Base-by-base conservation (phyloP, 257 asterid genomes). In the Nicotiana undulata region DNA sequence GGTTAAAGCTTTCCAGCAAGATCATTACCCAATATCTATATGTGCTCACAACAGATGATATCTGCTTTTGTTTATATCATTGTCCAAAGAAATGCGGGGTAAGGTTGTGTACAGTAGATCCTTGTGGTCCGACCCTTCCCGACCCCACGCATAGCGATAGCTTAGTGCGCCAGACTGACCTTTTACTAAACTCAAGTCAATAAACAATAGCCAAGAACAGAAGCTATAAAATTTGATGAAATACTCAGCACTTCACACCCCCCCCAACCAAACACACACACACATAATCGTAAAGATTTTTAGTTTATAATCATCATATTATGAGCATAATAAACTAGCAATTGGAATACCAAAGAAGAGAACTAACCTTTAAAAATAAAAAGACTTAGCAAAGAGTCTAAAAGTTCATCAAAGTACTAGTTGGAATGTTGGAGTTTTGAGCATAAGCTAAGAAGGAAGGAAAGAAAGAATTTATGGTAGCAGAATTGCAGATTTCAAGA, bases 401-500 rank as follows among this genome's bases (percentile, higher is more conserved):
- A n/a, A n/a, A n/a, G n/a, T 18, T 44, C 0, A 77, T 72, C 28
- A 31, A 77, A 32, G 26, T 32, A 60, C 82, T 28, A 86, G 49
- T 5, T 80, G 66, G 64, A 32, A 29, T 55, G 61, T 80, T 34
- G n/a, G 16, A 55, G 49, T 37, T 24, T 44, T 34, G 40, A 51
- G 34, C 17, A 64, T 61, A 26, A 74, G 51, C 18, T 6, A 37
- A 67, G 61, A 32, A 63, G 5, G 61, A 32, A 63, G 5, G 11
- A 60, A 34, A 29, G 26, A 34, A 22, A 20, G 77, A 55, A 63
- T 51, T 81, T 74, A 66, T 44, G 29, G 80, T 49, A 67, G 77
- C 28, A 15, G 44, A 63, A 67, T 77, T 66, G 88, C 79, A 82
- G 94, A 91, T 93, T 91, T 89, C 90, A 79, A 88, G 56, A 58